These are phyloP conservation scores for Senna siamea DNA, from an alignment of 306 rosid species.

Conservation along the genomic window DNA sequence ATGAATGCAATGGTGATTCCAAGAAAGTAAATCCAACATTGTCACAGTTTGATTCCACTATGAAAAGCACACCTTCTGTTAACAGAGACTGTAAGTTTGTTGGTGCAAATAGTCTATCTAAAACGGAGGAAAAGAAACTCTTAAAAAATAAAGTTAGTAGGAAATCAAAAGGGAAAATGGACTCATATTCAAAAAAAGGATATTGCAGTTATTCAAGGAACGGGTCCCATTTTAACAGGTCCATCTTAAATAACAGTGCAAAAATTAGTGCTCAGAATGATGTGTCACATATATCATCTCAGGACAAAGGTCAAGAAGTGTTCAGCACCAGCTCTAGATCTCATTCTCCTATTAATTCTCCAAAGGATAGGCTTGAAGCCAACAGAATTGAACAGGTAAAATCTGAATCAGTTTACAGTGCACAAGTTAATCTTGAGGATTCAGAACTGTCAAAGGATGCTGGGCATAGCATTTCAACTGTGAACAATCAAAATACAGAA, in stretches of 20 bases:
- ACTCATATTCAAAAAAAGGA: conserved; percentile 50
- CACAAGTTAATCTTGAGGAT: conserved; percentile 43
- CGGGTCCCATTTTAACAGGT: conserved; percentile 46
- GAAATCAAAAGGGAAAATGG: conserved; percentile 59
- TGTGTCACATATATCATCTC: conserved; percentile 41
- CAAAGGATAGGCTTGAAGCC: conserved; percentile 34
- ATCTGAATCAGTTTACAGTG: conserved; percentile 49
- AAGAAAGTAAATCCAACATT: conserved; percentile 52
- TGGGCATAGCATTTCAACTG: conserved; percentile 31
- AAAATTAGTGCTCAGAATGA: conserved; percentile 47
- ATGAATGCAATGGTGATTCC: conserved; percentile 48
- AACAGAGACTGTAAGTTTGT: conserved; percentile 41
- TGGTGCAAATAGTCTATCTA: conserved; percentile 39
- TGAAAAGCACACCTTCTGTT: conserved; percentile 50
- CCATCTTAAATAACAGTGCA: conserved; percentile 45
- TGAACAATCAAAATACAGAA: conserved; percentile 40
- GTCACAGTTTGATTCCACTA: conserved; percentile 42
- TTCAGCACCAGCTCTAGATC: conserved; percentile 42
- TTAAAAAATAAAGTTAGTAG: conserved; percentile 47
- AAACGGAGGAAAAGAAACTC: conserved; percentile 51
- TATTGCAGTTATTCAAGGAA: conserved; percentile 50
- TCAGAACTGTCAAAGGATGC: conserved; percentile 39
- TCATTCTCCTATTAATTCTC: conserved; percentile 38
- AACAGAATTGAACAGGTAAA: conserved; percentile 40
- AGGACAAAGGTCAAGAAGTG: conserved; percentile 42